Evolutionary conservation across 164 flowering plant genomes (phyloP), one percentile per base, ranked within the genome.

Genomic region (Kingdonia uniflora): DNA sequence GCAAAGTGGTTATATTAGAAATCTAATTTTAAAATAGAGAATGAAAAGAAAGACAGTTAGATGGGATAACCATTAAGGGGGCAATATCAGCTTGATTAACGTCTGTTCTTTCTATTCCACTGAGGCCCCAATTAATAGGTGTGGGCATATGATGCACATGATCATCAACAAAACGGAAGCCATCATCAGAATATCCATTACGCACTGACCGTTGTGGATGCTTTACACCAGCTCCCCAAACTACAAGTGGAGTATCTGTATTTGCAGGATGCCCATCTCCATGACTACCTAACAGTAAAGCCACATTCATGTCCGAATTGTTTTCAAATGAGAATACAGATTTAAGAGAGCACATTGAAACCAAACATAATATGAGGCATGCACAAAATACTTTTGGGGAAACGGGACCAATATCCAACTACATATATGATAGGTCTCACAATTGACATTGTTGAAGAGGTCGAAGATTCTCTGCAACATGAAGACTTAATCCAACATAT

Each of bases 21-120:
- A 2, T 7, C 6, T 22, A 11, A 14, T 20, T 14, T n/a, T 39
- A 14, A 56, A 61, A 44, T 1, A 40, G 47, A 61, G 33, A 57
- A 57, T 33, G 44, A 39, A 19, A 17, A 61, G 20, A 62, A 54
- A 33, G 60, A 39, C 12, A 56, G 46, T 42, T 21, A 64, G 51
- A 25, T 25, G 41, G 49, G 33, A 61, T 61, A 65, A 91, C 98
- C 98, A 91, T 91, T 59, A 91, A 73, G 40, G 98, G 87, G 35
- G 98, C 85, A 62, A 91, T 85, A 74, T 91, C 98, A 68, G 98
- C 98, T 78, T 91, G 98, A 70, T 91, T 91, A 56, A 91, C 95
- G 77, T 91, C 98, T 64, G 81, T 77, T 55, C 98, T 75, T 68
- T 87, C 90, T 55, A 85, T 56, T 57, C 65, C 74, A 61, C 66